Evolutionary conservation across 2,329 filamentous ascomycete species (phyloP).

Genomic region (Pseudogymnoascus sp.): DNA sequence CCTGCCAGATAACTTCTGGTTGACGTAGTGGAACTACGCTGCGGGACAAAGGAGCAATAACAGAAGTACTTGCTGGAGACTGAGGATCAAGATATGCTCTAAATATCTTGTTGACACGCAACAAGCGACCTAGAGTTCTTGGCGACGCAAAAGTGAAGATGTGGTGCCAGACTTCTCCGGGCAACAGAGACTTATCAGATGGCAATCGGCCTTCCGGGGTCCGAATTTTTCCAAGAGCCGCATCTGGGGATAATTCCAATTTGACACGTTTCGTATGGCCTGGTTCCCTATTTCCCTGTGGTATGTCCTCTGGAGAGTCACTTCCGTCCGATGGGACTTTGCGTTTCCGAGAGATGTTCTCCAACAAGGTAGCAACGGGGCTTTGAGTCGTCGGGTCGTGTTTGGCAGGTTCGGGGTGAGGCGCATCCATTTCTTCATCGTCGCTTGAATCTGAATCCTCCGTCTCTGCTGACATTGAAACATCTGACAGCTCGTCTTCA

Average conservation of each 20-base stretch:
- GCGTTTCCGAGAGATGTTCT: slow-evolving; percentile 9
- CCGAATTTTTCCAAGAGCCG: slow-evolving; percentile 13
- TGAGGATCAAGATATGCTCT: slow-evolving; percentile 49
- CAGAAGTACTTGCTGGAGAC: slow-evolving; percentile 28
- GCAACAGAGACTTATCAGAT: slow-evolving; percentile 34
- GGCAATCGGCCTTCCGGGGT: slow-evolving; percentile 18
- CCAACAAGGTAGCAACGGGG: neutral
- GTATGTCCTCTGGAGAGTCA: slow-evolving; percentile 12
- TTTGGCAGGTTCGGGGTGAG: neutral
- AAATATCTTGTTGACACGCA: slow-evolving; percentile 62
- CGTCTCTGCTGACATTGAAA: slow-evolving; percentile 13
- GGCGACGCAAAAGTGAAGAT: slow-evolving; percentile 62
- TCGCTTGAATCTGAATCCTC: slow-evolving; percentile 4
- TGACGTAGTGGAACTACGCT: slow-evolving; percentile 34
- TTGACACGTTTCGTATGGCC: slow-evolving; percentile 24
- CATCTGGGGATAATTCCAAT: slow-evolving; percentile 16
- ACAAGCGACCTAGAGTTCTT: slow-evolving; percentile 54
- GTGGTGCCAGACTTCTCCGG: slow-evolving; percentile 61
- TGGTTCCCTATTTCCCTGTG: slow-evolving; percentile 17
- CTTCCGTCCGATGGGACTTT: slow-evolving; percentile 24
- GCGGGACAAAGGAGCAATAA: slow-evolving; percentile 31
- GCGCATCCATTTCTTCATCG: slow-evolving; percentile 9
- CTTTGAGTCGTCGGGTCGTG: neutral
- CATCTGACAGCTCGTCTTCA: slow-evolving; percentile 12
- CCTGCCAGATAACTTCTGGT: slow-evolving; percentile 64